Evolutionary conservation across 2,329 filamentous ascomycete species (phyloP).

Genomic region (Cryphonectria naterciae): DNA sequence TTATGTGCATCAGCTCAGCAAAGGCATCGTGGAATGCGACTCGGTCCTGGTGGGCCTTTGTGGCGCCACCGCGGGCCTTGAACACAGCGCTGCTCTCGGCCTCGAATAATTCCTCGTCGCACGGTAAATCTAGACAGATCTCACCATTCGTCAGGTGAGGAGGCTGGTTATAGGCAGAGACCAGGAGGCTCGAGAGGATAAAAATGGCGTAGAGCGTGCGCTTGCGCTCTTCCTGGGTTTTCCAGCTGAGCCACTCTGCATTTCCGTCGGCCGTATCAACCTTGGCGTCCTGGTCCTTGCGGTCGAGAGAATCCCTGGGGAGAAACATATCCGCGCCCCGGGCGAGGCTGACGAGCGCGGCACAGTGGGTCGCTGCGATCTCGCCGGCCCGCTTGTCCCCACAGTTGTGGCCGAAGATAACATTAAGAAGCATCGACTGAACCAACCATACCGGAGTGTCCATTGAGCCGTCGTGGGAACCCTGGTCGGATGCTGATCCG

Average conservation of each 20-base stretch:
- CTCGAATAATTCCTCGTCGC: constrained; percentile 88
- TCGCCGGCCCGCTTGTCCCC: constrained; percentile 89
- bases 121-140: constrained; percentile 85
- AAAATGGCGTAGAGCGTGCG: constrained; percentile 91
- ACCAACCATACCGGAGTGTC: constrained; percentile 92
- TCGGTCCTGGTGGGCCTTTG: constrained; percentile 69
- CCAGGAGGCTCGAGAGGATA: constrained; percentile 85
- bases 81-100: constrained; percentile 85
- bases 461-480: constrained; percentile 61
- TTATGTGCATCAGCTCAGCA: constrained; percentile 78
- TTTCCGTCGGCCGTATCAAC: constrained; percentile 66
- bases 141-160: constrained; percentile 94
- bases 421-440: constrained; percentile 94
- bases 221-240: constrained; percentile 85
- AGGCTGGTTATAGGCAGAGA: constrained; percentile 90
- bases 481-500: constrained; percentile 49
- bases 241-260: constrained; percentile 88
- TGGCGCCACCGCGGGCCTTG: constrained; percentile 73
- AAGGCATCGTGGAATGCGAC: constrained; percentile 83
- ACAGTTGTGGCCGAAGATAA: constrained; percentile 94
- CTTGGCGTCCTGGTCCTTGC: constrained; percentile 57
- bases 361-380: constrained; percentile 90
- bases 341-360: constrained; percentile 86
- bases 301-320: constrained; percentile 49
- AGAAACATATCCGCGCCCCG: constrained; percentile 77